phyloP scores from a whole-genome alignment of 139 green algal species.

The Chlamydomonas sphaeroides region DNA sequence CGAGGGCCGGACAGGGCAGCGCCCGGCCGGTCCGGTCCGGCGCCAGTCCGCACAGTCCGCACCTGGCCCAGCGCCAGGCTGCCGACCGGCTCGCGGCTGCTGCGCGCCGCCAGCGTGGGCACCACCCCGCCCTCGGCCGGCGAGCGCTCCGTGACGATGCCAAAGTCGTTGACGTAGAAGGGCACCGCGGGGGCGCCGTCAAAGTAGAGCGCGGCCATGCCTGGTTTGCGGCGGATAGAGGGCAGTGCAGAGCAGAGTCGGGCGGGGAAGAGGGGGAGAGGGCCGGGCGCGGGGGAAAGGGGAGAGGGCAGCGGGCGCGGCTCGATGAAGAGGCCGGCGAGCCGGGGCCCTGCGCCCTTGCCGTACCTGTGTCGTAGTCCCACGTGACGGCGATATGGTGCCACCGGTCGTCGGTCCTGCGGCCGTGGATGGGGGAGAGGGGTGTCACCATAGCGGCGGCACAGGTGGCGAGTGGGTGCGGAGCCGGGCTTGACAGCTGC shows the following conservation, averaged over 20 bases:
- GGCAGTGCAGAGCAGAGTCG: too few species aligned
- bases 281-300: too few species aligned
- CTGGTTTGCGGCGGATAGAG: too few species aligned
- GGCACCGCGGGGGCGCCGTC: constrained; percentile 66
- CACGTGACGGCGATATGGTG: constrained; percentile 88
- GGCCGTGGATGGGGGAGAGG: not conserved
- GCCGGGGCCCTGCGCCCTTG: too few species aligned
- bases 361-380: too few species aligned
- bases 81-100: constrained; percentile 55
- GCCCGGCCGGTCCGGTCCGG: too few species aligned
- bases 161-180: constrained; percentile 68
- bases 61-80: constrained; percentile 82
- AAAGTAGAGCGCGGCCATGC: constrained; percentile 76
- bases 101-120: constrained; percentile 57
- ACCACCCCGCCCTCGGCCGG: constrained; percentile 67
- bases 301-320: too few species aligned
- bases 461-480: not conserved
- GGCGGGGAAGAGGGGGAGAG: too few species aligned
- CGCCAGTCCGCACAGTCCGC: too few species aligned
- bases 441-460: too few species aligned
- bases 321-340: too few species aligned
- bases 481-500: not conserved
- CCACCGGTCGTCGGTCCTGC: constrained; percentile 81
- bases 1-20: too few species aligned
- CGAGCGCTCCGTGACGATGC: constrained; percentile 45